phyloP scores from a whole-genome alignment of 495 filamentous ascomycete species.

The Aspergillus nanangensis region DNA sequence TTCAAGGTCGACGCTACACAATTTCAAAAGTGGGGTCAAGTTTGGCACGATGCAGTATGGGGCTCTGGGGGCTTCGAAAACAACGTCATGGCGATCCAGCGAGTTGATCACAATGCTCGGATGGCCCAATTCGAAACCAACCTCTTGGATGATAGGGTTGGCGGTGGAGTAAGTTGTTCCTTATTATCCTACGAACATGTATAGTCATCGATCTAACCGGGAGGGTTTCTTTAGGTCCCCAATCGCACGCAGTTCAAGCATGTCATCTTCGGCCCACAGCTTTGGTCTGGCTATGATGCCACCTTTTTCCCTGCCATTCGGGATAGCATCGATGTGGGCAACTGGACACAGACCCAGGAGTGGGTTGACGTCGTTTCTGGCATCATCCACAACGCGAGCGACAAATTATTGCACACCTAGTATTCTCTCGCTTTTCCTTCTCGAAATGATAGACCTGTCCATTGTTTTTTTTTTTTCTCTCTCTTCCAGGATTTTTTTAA shows the following conservation, averaged over 20 bases:
- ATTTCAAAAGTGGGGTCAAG: slow-evolving; percentile 69
- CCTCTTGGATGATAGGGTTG: slow-evolving; percentile 66
- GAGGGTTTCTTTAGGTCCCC: too few species aligned
- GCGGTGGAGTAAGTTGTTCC: slow-evolving; percentile 58
- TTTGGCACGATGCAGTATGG: slow-evolving; percentile 66
- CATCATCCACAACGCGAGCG: slow-evolving; percentile 62
- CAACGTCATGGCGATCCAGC: slow-evolving; percentile 54
- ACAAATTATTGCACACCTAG: slow-evolving; percentile 46
- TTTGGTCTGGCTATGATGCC: slow-evolving; percentile 71
- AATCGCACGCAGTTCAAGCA: slow-evolving; percentile 94
- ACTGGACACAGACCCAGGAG: slow-evolving; percentile 66
- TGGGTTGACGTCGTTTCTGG: slow-evolving; percentile 69
- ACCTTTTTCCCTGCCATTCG: slow-evolving; percentile 81
- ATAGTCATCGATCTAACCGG: too few species aligned
- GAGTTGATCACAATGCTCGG: slow-evolving; percentile 63
- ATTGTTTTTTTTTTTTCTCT: not conserved
- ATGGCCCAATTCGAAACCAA: slow-evolving; percentile 79
- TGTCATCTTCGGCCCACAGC: slow-evolving; percentile 77
- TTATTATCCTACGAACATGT: not conserved
- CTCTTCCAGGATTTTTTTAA: not conserved
- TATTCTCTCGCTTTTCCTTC: slow-evolving; percentile 6
- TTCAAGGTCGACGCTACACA: slow-evolving; percentile 54
- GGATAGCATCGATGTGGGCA: slow-evolving; percentile 67
- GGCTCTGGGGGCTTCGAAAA: slow-evolving; percentile 67
- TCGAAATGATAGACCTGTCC: slow-evolving; percentile 1